phyloP scores from a whole-genome alignment of 768 basidiomycete genomes.

The Termitomyces sp. region DNA sequence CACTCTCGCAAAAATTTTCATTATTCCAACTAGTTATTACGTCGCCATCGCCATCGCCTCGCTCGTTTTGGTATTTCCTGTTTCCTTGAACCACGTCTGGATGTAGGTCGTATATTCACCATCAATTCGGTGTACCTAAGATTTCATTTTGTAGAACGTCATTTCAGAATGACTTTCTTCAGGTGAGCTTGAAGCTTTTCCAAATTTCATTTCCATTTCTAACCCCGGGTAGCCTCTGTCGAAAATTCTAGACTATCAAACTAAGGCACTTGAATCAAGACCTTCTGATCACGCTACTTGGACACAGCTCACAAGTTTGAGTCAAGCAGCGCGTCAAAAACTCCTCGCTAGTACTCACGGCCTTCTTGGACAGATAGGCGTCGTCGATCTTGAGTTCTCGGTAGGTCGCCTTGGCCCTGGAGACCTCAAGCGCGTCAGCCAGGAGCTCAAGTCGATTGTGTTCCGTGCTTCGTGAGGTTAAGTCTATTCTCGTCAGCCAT shows the following conservation, averaged over 20 bases:
- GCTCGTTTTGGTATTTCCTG: constrained; percentile 38
- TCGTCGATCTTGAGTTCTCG: constrained; percentile 39
- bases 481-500: not conserved
- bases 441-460: constrained; percentile 34
- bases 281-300: constrained; percentile 34
- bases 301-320: constrained; percentile 23
- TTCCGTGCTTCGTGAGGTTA: constrained; percentile 31
- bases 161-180: constrained; percentile 24
- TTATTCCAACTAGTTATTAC: constrained; percentile 37
- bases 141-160: constrained; percentile 18
- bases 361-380: constrained; percentile 30
- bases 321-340: constrained; percentile 20
- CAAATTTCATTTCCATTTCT: not conserved
- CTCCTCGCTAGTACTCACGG: constrained; percentile 28
- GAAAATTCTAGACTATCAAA: constrained; percentile 30
- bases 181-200: constrained; percentile 18
- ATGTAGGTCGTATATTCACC: constrained; percentile 17
- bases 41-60: constrained; percentile 35
- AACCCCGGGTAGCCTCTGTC: constrained; percentile 24
- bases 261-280: constrained; percentile 22
- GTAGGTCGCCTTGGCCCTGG: constrained; percentile 38
- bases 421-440: constrained; percentile 35
- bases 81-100: constrained; percentile 41
- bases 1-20: constrained; percentile 33
- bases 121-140: not conserved